Base-by-base conservation (phyloP, 1,284 basidiomycete genomes). In the Sporisorium reilianum region DNA sequence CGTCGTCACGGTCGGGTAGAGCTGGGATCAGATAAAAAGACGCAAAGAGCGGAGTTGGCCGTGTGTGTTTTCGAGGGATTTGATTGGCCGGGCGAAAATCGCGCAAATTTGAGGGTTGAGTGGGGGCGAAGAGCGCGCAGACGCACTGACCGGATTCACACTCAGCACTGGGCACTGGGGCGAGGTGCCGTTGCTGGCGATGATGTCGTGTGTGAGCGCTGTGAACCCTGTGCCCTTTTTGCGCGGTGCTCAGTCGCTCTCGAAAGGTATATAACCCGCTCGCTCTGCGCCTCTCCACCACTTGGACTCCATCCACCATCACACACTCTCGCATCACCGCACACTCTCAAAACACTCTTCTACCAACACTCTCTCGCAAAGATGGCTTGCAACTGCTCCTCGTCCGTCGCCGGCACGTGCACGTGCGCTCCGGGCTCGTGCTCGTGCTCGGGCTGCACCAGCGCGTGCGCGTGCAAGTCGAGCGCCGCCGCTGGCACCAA, bases 331-430 rank as follows among this genome's bases (percentile, higher is more conserved):
- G 25, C 18, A 11, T 9, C 30, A 25, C 46, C 36, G 26, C 52
- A 46, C 45, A 26, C 49, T 32, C 38, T 7, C 46, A 18, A 34
- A 34, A 10, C 34, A n/a, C n/a, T n/a, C 34, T 34, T 14, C 3
- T 34, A 10, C 7, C 14, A 14, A 10, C 26, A 38, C 14, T n/a
- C 46, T 18, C 41, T 42, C 26, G 8, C 30, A 26, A 68, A 49
- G 7, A 75, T 75, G 73, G 66, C 68, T 20, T 75, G 73, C 73
- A 55, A 50, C 49, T 75, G 67, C 69, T 36, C 49, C 30, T 44
- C 55, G 16, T 46, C 54, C 20, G 60, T 53, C 59, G 60, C 53
- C 59, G 60, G 48, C 14, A 55, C 59, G 2, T 72, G 69, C 69
- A 67, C 69, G 32, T 72, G 69, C 45, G 28, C 51, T 7, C 64